A percentile compares a stretch with the other conserved stretches of the same genome.
These are phyloP conservation scores for Fusarium sarcochroum DNA, from an alignment of 2,329 filamentous ascomycete genomes.

Conservation along the genomic window DNA sequence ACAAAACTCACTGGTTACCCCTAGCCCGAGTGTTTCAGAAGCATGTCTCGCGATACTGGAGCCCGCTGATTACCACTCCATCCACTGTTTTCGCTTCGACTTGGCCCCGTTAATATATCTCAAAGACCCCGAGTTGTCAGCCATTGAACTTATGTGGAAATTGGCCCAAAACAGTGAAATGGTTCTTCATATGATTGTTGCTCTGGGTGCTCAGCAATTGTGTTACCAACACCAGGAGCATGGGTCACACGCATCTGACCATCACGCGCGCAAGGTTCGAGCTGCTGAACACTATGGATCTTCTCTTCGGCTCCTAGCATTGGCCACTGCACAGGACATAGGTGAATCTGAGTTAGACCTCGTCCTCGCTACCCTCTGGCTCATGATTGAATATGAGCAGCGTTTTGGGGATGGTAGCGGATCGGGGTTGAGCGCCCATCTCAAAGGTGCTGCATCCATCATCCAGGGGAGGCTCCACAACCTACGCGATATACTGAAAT, in stretches of 20 bases:
- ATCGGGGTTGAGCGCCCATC: neutral
- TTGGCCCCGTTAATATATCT: neutral
- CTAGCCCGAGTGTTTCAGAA: no score
- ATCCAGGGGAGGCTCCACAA: no score
- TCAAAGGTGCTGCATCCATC: neutral
- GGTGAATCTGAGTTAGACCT: neutral
- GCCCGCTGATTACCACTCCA: neutral
- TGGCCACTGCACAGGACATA: no score
- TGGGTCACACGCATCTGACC: no score
- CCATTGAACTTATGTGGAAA: neutral
- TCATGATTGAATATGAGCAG: conserved; percentile 1
- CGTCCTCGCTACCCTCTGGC: neutral
- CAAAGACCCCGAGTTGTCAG: neutral
- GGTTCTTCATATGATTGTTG: conserved; percentile 5
- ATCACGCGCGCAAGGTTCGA: no score
- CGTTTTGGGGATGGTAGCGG: neutral
- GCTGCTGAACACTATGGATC: neutral
- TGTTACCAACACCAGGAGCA: neutral
- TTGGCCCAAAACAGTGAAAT: neutral
- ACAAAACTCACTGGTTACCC: no score
- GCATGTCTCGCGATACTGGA: neutral
- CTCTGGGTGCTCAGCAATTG: neutral
- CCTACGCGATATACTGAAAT: no score
- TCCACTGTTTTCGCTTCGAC: conserved; percentile 8
- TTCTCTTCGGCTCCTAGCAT: no score